phyloP scores from a whole-genome alignment of 2,329 filamentous ascomycete genomes.

The Scytalidium sp. region DNA sequence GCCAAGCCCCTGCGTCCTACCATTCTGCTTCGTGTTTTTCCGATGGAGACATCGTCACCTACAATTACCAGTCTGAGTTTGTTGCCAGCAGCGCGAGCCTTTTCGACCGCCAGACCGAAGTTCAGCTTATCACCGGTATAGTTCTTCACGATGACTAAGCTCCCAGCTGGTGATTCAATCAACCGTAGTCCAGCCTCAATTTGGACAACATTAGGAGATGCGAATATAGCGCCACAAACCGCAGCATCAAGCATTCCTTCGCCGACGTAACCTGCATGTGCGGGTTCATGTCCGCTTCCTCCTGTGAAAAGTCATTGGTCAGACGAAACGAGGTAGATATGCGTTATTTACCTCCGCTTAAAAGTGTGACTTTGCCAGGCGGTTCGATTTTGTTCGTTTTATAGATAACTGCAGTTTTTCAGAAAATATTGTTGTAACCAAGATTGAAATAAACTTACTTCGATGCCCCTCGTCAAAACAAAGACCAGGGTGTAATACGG shows the following conservation, averaged over 20 bases:
- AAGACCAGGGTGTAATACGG: constrained; percentile 37
- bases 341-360: neutral
- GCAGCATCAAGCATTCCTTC: constrained; percentile 35
- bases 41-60: constrained; percentile 41
- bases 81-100: constrained; percentile 26
- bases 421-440: too few relatives aligned
- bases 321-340: constrained; percentile 1
- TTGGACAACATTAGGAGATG: constrained; percentile 36
- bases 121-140: constrained; percentile 41
- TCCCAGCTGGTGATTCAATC: constrained; percentile 15
- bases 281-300: constrained; percentile 30
- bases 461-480: constrained; percentile 41
- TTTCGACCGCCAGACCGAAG: constrained; percentile 36
- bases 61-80: constrained; percentile 20
- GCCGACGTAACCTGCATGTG: constrained; percentile 40
- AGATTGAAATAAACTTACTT: too few relatives aligned
- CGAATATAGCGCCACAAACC: constrained; percentile 38
- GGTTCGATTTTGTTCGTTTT: constrained; percentile 34
- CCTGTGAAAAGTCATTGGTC: constrained; percentile 9
- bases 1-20: constrained; percentile 46
- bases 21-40: constrained; percentile 43
- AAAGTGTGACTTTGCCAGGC: constrained; percentile 35
- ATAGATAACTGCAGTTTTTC: too few relatives aligned
- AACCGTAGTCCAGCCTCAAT: constrained; percentile 33
- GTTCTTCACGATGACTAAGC: constrained; percentile 34